A percentile compares a stretch with the other conserved stretches of the same genome.
These are phyloP conservation scores for Handroanthus guayacan DNA, from an alignment of 257 asterid species.

Conservation along the genomic window DNA sequence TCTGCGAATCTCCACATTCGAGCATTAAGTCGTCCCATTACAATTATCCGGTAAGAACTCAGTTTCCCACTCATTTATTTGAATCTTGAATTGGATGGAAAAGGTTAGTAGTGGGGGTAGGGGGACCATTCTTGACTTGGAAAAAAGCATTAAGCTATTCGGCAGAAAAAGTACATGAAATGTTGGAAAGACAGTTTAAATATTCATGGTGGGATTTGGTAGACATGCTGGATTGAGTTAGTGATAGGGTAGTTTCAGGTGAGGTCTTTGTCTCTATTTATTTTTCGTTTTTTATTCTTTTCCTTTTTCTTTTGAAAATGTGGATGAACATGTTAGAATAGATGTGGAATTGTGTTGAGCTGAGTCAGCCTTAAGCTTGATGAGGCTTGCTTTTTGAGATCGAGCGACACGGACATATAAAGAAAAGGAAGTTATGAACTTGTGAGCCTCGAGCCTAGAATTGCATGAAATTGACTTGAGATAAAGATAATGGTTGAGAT, in stretches of 20 bases:
- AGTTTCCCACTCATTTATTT: conserved; percentile 36
- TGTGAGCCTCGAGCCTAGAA: too few species aligned
- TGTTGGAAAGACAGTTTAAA: background rate
- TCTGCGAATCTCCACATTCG: conserved; percentile 65
- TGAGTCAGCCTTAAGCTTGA: too few species aligned
- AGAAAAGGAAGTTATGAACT: too few species aligned
- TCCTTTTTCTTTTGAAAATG: background rate
- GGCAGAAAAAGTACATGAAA: background rate
- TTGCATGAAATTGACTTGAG: too few species aligned
- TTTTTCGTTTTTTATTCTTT: too few species aligned
- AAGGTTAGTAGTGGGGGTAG: background rate
- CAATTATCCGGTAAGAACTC: conserved; percentile 50
- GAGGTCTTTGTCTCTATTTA: too few species aligned
- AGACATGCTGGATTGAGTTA: conserved; percentile 11
- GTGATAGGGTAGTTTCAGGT: background rate
- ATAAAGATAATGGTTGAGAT: too few species aligned
- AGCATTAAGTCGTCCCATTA: conserved; percentile 59
- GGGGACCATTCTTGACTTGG: conserved; percentile 46
- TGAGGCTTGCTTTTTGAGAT: too few species aligned
- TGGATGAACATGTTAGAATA: background rate
- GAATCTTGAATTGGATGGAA: conserved; percentile 28
- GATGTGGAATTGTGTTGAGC: too few species aligned
- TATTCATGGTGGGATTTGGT: background rate
- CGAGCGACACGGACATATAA: too few species aligned
- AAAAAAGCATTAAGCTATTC: conserved; percentile 1